phyloP scores from a whole-genome alignment of 202 grass and related monocot species.

The Panicum hallii region DNA sequence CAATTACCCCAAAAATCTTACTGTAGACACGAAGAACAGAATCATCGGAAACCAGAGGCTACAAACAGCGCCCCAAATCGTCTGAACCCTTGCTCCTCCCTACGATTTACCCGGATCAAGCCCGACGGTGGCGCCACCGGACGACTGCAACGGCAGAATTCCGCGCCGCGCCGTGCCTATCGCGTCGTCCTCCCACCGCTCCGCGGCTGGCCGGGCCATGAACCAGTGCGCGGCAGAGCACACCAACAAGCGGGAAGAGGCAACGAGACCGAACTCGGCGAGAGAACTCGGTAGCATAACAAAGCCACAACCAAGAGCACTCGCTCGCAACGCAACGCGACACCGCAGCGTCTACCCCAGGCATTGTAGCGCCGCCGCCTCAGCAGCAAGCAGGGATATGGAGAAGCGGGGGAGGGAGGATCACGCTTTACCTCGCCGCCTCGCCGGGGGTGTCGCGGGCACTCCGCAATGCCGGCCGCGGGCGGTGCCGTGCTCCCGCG shows the following conservation, averaged over 20 bases:
- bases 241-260: background rate
- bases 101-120: background rate
- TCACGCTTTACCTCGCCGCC: background rate
- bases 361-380: background rate
- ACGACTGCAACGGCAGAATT: background rate
- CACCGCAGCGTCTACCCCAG: background rate
- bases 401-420: background rate
- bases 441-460: background rate
- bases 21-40: background rate
- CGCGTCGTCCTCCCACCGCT: background rate
- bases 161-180: background rate
- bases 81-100: background rate
- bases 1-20: background rate
- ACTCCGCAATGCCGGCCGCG: conserved; percentile 12
- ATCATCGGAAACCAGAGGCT: conserved; percentile 5
- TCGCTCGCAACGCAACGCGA: background rate
- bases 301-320: background rate
- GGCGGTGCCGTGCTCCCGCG: conserved; percentile 30
- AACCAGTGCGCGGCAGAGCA: background rate
- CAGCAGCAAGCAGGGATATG: background rate
- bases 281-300: background rate
- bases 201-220: background rate
- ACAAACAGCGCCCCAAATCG: conserved; percentile 1
- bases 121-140: background rate
- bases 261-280: background rate